A percentile compares a stretch with the other conserved stretches of the same genome.
Evolutionary conservation across 2,329 filamentous ascomycete species (phyloP).

Genomic region (Fusarium lateritium): DNA sequence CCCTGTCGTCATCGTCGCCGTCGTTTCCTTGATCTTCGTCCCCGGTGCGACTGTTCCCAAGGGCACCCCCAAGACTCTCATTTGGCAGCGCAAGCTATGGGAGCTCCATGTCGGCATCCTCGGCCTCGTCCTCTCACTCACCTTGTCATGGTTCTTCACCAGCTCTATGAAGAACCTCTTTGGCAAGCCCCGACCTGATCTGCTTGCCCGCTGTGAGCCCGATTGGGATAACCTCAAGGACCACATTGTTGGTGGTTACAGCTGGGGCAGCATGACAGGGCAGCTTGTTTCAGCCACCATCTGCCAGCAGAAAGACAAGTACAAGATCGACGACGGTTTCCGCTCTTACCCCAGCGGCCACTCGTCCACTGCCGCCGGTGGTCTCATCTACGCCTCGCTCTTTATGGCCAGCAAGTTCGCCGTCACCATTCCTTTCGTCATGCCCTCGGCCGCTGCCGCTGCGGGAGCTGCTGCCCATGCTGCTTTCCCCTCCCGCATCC

Average conservation of each 20-base stretch:
- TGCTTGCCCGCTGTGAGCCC: constrained; percentile 84
- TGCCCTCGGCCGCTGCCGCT: constrained; percentile 61
- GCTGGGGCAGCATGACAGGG: constrained; percentile 67
- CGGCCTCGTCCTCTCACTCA: constrained; percentile 81
- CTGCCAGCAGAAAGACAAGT: constrained; percentile 75
- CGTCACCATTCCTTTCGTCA: constrained; percentile 79
- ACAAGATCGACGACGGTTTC: constrained; percentile 83
- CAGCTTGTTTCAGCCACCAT: constrained; percentile 83
- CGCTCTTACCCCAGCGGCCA: constrained; percentile 77
- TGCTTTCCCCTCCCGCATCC: constrained; percentile 81
- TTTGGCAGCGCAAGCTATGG: constrained; percentile 90
- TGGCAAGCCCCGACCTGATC: constrained; percentile 82
- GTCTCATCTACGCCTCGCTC: constrained; percentile 86
- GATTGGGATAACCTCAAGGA: constrained; percentile 74
- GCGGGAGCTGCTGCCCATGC: constrained; percentile 71
- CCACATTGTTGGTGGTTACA: constrained; percentile 75
- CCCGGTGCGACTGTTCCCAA: constrained; percentile 78
- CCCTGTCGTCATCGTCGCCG: constrained; percentile 77
- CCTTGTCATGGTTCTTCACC: constrained; percentile 83
- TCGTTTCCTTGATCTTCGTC: constrained; percentile 78
- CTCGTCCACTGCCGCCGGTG: constrained; percentile 79
- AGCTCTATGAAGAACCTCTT: constrained; percentile 86
- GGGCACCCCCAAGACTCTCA: constrained; percentile 72
- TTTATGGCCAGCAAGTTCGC: constrained; percentile 89
- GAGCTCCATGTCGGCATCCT: constrained; percentile 90